Base-by-base conservation (phyloP, 2,329 filamentous ascomycete species). In the Tolypocladium pustulatum region DNA sequence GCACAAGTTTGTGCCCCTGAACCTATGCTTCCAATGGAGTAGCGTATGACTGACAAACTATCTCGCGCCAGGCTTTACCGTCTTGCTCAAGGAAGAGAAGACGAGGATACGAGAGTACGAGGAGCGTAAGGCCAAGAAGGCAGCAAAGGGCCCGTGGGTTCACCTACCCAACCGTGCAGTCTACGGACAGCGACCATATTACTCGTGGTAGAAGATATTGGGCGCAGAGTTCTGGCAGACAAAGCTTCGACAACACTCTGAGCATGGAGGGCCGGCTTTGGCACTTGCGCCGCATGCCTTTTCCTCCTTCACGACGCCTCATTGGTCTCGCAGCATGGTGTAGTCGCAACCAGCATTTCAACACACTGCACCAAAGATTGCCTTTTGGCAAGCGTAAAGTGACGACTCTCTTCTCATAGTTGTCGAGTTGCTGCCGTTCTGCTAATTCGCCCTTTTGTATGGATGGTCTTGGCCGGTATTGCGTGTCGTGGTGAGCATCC, bases 11-110 rank as follows among this genome's bases (percentile, higher is more conserved):
- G 87, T 85, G 58, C 46, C 56, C 43, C 38, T 53, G 25, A 51
- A 20, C 49, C 22, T n/a, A 40, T 22, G 12, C 3, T 41, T 17
- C 54, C 27, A 40, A 34, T 49, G 38, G 37, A 51, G 8, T 12
- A 9, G 30, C 30, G 9, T n/a, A 34, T 27, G 34, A 22, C 27
- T 17, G 15, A 49, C 20, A 41, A 17, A 37, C 53, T 46, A 65
- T n/a, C 72, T 63, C 36, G 17, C 43, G 41, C n/a, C 65, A 91
- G 90, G 81, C 64, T 82, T 97, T 61, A 85, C 87, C 0, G 76
- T 99, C 40, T 72, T 96, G 17, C 77, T 99, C 69, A 99, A 97
- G 77, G 94, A 99, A 71, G 92, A 97, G 73, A 89, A 88, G 73
- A 96, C 94, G 7, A 81, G 91, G 58, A 86, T 97, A 67, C 84